Conservation (phyloP, 2,329 filamentous ascomycete genomes). For the Xylogone sp. region DNA sequence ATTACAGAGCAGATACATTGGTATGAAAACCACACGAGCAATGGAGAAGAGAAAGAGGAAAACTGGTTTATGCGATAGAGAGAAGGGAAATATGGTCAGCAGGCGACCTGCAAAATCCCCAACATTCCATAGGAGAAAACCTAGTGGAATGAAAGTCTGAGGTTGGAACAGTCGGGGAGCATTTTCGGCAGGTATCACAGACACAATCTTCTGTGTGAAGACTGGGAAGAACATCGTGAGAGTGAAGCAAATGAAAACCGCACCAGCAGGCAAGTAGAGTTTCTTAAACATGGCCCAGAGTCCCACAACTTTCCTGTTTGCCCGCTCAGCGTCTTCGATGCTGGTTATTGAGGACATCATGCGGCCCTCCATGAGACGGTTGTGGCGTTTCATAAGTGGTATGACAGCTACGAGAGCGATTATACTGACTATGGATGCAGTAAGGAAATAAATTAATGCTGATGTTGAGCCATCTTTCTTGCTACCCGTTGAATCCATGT, state of each 20-base stretch:
- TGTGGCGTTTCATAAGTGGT: slow-evolving; percentile 63
- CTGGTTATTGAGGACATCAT: slow-evolving; percentile 48
- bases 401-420: slow-evolving; percentile 69
- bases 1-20: slow-evolving; percentile 88
- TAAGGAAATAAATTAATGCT: slow-evolving; percentile 88
- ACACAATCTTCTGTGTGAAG: slow-evolving; percentile 69
- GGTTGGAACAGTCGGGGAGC: slow-evolving; percentile 62
- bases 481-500: slow-evolving; percentile 15
- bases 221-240: slow-evolving; percentile 95
- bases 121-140: slow-evolving; percentile 89
- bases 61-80: slow-evolving; percentile 58
- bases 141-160: slow-evolving; percentile 80
- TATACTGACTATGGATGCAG: slow-evolving; percentile 73
- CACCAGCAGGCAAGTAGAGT: slow-evolving; percentile 71
- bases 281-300: slow-evolving; percentile 70
- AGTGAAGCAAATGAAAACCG: slow-evolving; percentile 76
- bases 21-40: slow-evolving; percentile 67
- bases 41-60: slow-evolving; percentile 66
- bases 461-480: slow-evolving; percentile 55
- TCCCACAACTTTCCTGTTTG: slow-evolving; percentile 46
- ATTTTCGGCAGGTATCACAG: slow-evolving; percentile 34
- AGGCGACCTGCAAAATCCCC: slow-evolving; percentile 81
- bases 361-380: slow-evolving; percentile 46
- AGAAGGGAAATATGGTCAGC: slow-evolving; percentile 55
- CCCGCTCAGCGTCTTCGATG: slow-evolving; percentile 49